These are phyloP conservation scores for Caryopteris hybrid DNA, from an alignment of 305 asterid genomes.

Conservation along the genomic window DNA sequence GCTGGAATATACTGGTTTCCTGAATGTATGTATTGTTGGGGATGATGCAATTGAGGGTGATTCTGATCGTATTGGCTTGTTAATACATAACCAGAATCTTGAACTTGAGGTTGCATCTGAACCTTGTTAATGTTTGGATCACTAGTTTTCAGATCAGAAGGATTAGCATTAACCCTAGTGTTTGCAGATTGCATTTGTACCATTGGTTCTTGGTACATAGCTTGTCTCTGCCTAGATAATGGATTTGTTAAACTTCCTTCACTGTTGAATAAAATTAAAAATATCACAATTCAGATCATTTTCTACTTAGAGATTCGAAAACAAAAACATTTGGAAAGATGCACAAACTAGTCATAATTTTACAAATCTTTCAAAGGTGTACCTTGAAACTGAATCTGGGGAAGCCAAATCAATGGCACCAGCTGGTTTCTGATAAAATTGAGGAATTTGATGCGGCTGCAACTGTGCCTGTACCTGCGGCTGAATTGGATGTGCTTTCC, in stretches of 20 bases:
- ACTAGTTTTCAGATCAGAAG: constrained; percentile 37
- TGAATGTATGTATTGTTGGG: constrained; percentile 67
- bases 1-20: constrained; percentile 60
- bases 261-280: constrained; percentile 35
- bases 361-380: neutral
- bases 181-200: constrained; percentile 58
- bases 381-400: constrained; percentile 90
- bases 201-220: constrained; percentile 55
- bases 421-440: constrained; percentile 50
- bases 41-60: constrained; percentile 70
- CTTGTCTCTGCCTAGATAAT: constrained; percentile 63
- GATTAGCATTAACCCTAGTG: constrained; percentile 35
- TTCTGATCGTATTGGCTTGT: constrained; percentile 55
- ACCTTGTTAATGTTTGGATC: constrained; percentile 45
- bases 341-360: neutral
- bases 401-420: constrained; percentile 58
- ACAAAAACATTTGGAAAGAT: neutral
- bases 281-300: constrained; percentile 13
- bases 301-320: too few relatives aligned
- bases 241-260: constrained; percentile 74
- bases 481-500: constrained; percentile 45
- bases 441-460: constrained; percentile 39
- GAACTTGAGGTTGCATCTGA: constrained; percentile 60
- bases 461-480: constrained; percentile 41
- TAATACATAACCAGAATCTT: constrained; percentile 57